A percentile compares a stretch with the other conserved stretches of the same genome.
Conservation (phyloP, 495 filamentous ascomycete species). For the Neurospora tetrasperma region DNA sequence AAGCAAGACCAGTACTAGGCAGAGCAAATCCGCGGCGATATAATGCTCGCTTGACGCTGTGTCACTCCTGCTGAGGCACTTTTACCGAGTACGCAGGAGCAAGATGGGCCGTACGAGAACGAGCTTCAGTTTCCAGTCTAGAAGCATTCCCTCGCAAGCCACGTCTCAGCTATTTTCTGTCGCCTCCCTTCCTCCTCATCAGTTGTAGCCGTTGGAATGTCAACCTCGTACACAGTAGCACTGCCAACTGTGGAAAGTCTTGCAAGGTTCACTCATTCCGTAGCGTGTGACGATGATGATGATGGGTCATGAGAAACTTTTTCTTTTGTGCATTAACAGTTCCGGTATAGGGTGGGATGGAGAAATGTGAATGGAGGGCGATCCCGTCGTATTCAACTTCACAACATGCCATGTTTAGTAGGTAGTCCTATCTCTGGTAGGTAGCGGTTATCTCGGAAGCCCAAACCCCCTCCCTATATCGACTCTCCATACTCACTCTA, state of each 20-base stretch:
- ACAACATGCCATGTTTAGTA: not conserved
- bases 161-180: not conserved
- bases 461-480: not conserved
- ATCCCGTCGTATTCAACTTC: not conserved
- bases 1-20: not conserved
- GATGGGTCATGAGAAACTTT: not conserved
- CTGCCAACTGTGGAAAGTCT: not conserved
- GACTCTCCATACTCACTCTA: not conserved
- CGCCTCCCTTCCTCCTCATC: not conserved
- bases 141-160: not conserved
- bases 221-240: not conserved
- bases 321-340: not conserved
- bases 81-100: not conserved
- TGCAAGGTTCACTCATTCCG: not conserved
- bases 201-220: not conserved
- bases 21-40: not conserved
- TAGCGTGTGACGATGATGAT: not conserved
- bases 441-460: not conserved
- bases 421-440: not conserved
- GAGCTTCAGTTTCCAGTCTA: not conserved
- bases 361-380: not conserved
- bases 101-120: not conserved
- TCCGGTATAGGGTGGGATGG: not conserved
- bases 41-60: not conserved
- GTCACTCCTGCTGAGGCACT: not conserved